Base-by-base conservation (phyloP, 768 basidiomycete species). In the Kwoniella newhampshirensis region DNA sequence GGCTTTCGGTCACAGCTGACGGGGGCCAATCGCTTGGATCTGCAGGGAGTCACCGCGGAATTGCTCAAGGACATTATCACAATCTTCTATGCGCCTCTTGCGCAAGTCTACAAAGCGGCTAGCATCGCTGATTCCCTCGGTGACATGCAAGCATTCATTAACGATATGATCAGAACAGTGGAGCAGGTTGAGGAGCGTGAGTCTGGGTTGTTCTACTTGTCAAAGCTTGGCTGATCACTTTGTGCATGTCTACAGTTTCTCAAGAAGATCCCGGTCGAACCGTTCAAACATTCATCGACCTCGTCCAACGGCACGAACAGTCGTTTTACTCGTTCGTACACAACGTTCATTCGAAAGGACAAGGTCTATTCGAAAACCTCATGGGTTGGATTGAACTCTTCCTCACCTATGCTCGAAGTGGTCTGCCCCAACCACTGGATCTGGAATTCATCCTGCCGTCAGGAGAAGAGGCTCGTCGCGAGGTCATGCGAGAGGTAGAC, bases 371-470 rank as follows among this genome's bases (percentile, higher is more conserved):
- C 75, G 88, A 92, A 69, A 84, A 82, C 68, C 84, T 99, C 55
- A 97, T 97, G 91, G 83, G 81, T 36, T 99, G 96, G 96, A 87
- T 96, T 75, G 93, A 98, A 77, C 83, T 89, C 32, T 98, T 98
- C 80, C 81, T 98, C 57, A 88, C 87, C 23, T 83, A 88, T 51
- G 84, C 92, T 44, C 87, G 96, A 11, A 91, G 93, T 59, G 96
- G 96, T 4, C 77, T 98, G 4, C 87, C 89, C 3, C 77, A 79
- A 39, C 63, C 73, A 15, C 78, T 96, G 71, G 87, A 86, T 63
- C 84, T 99, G 45, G 96, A 99, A 68, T 89, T 87, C 70, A 78
- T 98, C 27, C 82, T 98, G 4, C 96, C 96, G 12, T 86, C 91
- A 60, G 82, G 82, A 1, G 89, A 87, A 11, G 76, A 83, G 48